Evolutionary conservation across 164 flowering plant species (phyloP).

Genomic region (Paratinospora sagittata): DNA sequence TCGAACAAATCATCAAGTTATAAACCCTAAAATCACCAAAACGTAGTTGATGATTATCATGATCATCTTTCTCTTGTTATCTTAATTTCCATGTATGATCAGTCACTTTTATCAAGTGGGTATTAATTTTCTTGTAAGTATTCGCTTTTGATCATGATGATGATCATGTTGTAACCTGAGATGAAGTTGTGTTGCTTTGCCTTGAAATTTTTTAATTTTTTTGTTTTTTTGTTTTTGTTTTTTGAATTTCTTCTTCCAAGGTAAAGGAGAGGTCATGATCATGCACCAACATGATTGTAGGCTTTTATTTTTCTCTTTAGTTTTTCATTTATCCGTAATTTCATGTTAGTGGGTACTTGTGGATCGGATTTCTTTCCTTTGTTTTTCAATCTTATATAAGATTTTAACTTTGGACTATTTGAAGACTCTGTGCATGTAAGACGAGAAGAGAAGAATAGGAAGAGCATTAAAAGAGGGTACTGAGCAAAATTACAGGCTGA

Average conservation of each 20-base stretch:
- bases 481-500: conserved; percentile 17
- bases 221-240: neutral
- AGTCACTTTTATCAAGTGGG: neutral
- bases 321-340: neutral
- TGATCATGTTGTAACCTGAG: conserved; percentile 17
- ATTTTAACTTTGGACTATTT: conserved; percentile 20
- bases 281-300: neutral
- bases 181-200: conserved; percentile 10
- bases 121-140: conserved; percentile 17
- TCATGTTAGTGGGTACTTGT: too few relatives aligned
- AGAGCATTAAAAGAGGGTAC: conserved; percentile 18
- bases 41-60: conserved; percentile 3
- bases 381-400: conserved; percentile 5
- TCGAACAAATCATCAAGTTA: conserved; percentile 8
- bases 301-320: neutral
- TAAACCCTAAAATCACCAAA: conserved; percentile 1
- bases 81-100: conserved; percentile 1
- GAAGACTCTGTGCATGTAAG: conserved; percentile 14
- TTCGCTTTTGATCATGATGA: too few relatives aligned
- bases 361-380: too few relatives aligned
- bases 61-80: neutral
- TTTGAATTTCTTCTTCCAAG: neutral
- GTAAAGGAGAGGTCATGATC: conserved; percentile 10
- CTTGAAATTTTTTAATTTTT: neutral
- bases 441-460: conserved; percentile 4